Percentiles rank a stretch among this genome's conserved stretches.
Evolutionary conservation across 495 filamentous ascomycete species (phyloP).

Genomic region (Penicillium macrosclerotiorum): DNA sequence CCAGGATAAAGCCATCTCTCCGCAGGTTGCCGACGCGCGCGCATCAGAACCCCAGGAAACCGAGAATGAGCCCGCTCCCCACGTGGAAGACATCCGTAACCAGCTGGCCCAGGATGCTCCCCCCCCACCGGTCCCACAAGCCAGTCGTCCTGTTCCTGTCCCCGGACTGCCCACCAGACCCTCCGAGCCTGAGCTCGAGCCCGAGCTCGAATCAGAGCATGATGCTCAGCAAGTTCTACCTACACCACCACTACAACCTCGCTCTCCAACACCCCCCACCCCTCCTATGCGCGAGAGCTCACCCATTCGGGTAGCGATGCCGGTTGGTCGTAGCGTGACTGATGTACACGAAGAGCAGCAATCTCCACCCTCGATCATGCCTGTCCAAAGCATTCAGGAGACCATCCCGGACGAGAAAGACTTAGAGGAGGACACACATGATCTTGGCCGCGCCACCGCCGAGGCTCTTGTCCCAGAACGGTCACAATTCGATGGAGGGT

Average conservation of each 20-base stretch:
- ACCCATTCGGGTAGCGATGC: slow-evolving; percentile 84
- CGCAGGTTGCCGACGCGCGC: slow-evolving; percentile 58
- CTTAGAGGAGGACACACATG: slow-evolving; percentile 60
- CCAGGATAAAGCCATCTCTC: slow-evolving; percentile 58
- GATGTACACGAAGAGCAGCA: slow-evolving; percentile 50
- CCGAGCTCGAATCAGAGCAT: slow-evolving; percentile 46
- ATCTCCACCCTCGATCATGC: slow-evolving; percentile 51
- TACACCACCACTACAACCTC: slow-evolving; percentile 55
- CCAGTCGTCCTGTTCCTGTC: slow-evolving; percentile 60
- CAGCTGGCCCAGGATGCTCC: slow-evolving; percentile 60
- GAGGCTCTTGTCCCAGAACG: slow-evolving; percentile 45
- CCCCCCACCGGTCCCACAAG: slow-evolving; percentile 29
- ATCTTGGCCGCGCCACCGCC: slow-evolving; percentile 62
- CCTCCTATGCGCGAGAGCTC: slow-evolving; percentile 57
- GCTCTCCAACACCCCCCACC: slow-evolving; percentile 60
- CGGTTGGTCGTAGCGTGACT: slow-evolving; percentile 64
- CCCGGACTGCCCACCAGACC: slow-evolving; percentile 68
- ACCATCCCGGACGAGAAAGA: slow-evolving; percentile 62
- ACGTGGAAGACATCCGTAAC: slow-evolving; percentile 69
- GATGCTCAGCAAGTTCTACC: slow-evolving; percentile 45
- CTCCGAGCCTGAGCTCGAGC: slow-evolving; percentile 32
- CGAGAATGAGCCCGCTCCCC: slow-evolving; percentile 50
- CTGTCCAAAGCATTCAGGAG: slow-evolving; percentile 55
- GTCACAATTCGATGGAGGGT: slow-evolving; percentile 43
- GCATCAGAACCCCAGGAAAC: slow-evolving; percentile 45